phyloP scores from a whole-genome alignment of 2,329 filamentous ascomycete genomes.

The Dryadomyces quercivorus region DNA sequence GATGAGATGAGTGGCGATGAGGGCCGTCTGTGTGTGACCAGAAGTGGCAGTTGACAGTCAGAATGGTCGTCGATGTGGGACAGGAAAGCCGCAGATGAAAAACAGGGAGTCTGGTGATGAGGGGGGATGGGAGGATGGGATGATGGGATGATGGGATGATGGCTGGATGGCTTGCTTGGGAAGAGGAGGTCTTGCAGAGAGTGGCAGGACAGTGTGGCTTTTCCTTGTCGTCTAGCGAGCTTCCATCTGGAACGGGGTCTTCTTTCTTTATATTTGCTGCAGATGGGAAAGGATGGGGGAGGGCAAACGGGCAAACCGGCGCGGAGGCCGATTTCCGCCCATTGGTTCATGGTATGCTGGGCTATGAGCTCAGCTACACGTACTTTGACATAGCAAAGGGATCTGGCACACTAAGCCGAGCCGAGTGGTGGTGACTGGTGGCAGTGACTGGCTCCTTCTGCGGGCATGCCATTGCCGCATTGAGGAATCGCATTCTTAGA shows the following conservation, averaged over 20 bases:
- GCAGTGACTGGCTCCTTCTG: not conserved
- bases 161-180: not conserved
- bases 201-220: not conserved
- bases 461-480: not conserved
- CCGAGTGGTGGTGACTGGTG: not conserved
- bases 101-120: not conserved
- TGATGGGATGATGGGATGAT: not conserved
- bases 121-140: not conserved
- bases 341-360: not conserved
- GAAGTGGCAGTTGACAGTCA: too few relatives aligned
- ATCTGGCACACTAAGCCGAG: not conserved
- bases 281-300: not conserved
- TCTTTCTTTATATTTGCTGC: conserved; percentile 1
- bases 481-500: not conserved
- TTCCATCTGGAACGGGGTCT: not conserved
- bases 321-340: not conserved
- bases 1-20: too few relatives aligned
- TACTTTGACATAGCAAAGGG: not conserved
- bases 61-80: not conserved
- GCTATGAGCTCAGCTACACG: not conserved
- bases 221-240: not conserved
- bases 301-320: not conserved
- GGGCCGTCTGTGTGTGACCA: too few relatives aligned
- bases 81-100: not conserved
- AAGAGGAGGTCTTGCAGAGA: not conserved